Base-by-base conservation (phyloP, 2,329 filamentous ascomycete species). In the Phyllosticta capitalensis region DNA sequence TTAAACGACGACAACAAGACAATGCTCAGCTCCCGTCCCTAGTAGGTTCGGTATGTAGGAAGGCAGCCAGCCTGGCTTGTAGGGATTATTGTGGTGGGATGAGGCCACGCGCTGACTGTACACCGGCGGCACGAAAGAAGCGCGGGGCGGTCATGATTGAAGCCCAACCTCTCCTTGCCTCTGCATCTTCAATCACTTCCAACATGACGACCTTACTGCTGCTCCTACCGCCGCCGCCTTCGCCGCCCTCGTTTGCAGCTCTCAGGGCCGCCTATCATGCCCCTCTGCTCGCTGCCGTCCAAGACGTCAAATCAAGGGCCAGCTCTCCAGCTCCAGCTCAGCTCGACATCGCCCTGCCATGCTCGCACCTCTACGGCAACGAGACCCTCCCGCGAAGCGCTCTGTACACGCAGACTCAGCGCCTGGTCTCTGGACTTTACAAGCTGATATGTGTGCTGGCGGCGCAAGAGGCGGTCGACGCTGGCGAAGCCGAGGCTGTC, bases 361-460 rank as follows among this genome's bases (percentile, higher is more conserved):
- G 82, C 54, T 83, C 86, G 1, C 77, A 87, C 56, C 78, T 91
- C 12, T 74, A 78, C 53, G 79, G 81, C 20, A 74, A 74, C 30
- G 75, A 77, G 22, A 73, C 75, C 21, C 72, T 74, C 28, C 77
- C 81, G 52, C 79, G 81, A 65, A 76, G 80, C 22, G 75, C 82
- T 52, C 76, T 82, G 19, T 95, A 91, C 81, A 69, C 79, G 33
- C 74, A 80, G n/a, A 81, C 85, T 0, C 90, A 96, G 72, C 78
- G 81, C n/a, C 78, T 92, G 5, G 75, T 96, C 21, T 88, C 88
- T 2, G 82, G 83, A 24, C 70, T 95, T 22, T 97, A 97, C 78
- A 85, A 85, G 66, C 80, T 96, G 55, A 77, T 94, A 59, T 87
- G 87, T 33, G 76, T 85, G 52, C 78, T 90, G n/a, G 90, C 87